phyloP scores from a whole-genome alignment of 441 rosid genomes.

The Croton setiger region DNA sequence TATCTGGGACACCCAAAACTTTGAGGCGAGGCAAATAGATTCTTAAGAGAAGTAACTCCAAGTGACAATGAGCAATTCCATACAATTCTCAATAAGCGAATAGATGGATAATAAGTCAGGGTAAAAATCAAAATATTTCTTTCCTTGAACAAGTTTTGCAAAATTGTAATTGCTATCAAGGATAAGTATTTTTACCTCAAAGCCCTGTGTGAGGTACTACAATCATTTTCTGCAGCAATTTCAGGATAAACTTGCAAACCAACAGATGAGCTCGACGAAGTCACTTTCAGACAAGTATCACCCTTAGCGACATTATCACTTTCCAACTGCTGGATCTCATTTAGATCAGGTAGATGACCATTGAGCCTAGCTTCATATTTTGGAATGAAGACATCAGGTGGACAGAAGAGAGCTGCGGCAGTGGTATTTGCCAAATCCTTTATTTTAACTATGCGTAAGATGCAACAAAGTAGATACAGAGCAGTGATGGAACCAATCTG shows the following conservation, averaged over 20 bases:
- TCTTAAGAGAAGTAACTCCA: neutral
- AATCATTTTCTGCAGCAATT: constrained; percentile 28
- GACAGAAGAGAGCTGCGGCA: constrained; percentile 89
- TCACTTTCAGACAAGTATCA: constrained; percentile 38
- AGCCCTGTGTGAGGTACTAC: constrained; percentile 36
- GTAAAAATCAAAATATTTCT: neutral
- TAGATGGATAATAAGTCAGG: neutral
- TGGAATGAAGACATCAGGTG: constrained; percentile 50
- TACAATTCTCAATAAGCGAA: neutral
- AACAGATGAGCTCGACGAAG: constrained; percentile 32
- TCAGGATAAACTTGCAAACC: constrained; percentile 43
- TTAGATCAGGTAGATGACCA: constrained; percentile 43
- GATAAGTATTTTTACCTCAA: constrained; percentile 48
- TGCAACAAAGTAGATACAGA: constrained; percentile 90
- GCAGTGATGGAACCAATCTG: constrained; percentile 73
- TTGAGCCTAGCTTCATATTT: constrained; percentile 55
- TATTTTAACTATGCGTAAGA: constrained; percentile 90
- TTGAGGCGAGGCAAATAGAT: neutral
- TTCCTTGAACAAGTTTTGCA: neutral
- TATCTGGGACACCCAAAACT: too few relatives aligned
- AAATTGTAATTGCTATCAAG: neutral
- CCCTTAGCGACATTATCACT: constrained; percentile 28
- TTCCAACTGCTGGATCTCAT: constrained; percentile 41
- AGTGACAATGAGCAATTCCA: neutral
- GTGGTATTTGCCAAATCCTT: constrained; percentile 91